Conservation (phyloP, 345 rosid genomes). For the Populus tremula region DNA sequence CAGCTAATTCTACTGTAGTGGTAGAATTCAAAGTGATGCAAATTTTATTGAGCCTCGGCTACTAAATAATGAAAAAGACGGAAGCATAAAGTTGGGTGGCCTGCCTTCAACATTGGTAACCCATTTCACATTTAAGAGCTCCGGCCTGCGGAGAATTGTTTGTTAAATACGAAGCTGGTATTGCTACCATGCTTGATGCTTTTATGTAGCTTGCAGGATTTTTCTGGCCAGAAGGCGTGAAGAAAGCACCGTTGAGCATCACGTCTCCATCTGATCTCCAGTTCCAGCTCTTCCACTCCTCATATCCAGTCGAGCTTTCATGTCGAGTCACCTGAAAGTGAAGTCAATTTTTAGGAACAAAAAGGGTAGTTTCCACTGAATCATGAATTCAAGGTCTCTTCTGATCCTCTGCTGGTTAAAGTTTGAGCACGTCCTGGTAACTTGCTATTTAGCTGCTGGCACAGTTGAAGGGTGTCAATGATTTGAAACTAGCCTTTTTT, state of each 20-base stretch:
- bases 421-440: not conserved
- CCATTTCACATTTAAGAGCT: conserved; percentile 10
- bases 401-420: not conserved
- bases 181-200: conserved; percentile 27
- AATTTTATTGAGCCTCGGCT: not conserved
- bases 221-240: conserved; percentile 13
- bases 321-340: conserved; percentile 16
- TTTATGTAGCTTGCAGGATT: conserved; percentile 18
- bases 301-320: not conserved
- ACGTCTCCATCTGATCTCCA: conserved; percentile 27
- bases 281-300: conserved; percentile 20
- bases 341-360: not conserved
- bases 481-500: not conserved
- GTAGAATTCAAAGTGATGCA: not conserved
- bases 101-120: not conserved
- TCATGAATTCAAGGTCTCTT: not conserved
- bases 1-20: not conserved
- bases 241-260: conserved; percentile 19
- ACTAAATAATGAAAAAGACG: not conserved
- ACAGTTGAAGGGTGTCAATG: not conserved
- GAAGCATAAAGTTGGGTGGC: not conserved
- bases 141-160: conserved; percentile 9
- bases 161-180: conserved; percentile 15
- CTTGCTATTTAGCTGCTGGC: not conserved
- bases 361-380: not conserved